Evolutionary conservation across 2,329 filamentous ascomycete species (phyloP).

Genomic region (Nemania diffusa): DNA sequence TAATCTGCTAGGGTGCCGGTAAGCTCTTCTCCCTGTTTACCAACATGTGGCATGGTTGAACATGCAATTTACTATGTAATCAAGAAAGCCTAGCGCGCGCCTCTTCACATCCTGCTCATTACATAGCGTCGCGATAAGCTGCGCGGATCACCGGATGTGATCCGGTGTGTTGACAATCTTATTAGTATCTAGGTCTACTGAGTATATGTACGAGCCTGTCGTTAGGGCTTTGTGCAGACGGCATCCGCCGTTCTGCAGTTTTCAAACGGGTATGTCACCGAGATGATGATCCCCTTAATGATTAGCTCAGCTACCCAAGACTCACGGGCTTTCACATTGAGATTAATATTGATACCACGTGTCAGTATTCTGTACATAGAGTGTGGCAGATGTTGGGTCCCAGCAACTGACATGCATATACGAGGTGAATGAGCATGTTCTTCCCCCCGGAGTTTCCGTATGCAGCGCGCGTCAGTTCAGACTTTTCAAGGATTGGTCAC

Average conservation of each 20-base stretch:
- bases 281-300: not conserved
- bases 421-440: not conserved
- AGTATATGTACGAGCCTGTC: not conserved
- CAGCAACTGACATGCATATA: not conserved
- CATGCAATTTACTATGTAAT: not conserved
- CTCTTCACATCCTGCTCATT: not conserved
- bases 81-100: not conserved
- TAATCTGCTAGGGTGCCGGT: not conserved
- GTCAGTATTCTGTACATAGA: not conserved
- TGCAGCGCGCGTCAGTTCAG: not conserved
- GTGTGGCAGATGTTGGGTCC: not conserved
- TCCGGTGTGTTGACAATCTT: not conserved
- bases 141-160: not conserved
- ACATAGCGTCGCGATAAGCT: not conserved
- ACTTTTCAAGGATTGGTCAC: not conserved
- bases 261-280: not conserved
- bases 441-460: not conserved
- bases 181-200: too few relatives aligned
- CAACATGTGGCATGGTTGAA: not conserved
- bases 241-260: not conserved
- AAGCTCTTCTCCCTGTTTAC: not conserved
- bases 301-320: not conserved
- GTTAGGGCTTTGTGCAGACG: not conserved
- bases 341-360: too few relatives aligned
- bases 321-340: not conserved